These are phyloP conservation scores for Aspergillus ellipticus DNA, from an alignment of 495 filamentous ascomycete species.

Conservation along the genomic window DNA sequence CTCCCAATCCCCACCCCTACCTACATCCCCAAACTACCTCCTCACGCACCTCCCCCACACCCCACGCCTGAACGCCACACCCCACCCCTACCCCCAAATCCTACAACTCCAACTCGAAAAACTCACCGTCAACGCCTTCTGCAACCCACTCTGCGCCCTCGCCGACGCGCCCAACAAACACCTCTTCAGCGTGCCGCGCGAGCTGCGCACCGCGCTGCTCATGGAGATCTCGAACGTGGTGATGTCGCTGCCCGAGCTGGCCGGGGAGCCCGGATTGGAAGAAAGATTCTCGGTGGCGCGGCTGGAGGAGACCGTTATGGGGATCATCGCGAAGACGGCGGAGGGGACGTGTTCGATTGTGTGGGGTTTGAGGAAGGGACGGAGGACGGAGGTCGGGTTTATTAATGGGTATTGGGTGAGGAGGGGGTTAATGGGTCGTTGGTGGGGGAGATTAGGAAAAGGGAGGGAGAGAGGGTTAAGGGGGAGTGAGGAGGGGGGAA, in stretches of 20 bases:
- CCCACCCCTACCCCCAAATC: conserved; percentile 26
- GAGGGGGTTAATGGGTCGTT: conserved; percentile 33
- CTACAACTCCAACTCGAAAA: conserved; percentile 61
- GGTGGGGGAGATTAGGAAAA: conserved; percentile 10
- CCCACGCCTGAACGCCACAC: conserved; percentile 23
- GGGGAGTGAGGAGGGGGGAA: no score
- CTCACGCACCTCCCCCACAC: conserved; percentile 27
- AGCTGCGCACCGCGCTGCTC: conserved; percentile 47
- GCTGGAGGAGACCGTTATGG: conserved; percentile 46
- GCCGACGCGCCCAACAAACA: conserved; percentile 61
- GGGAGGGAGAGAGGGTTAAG: no score
- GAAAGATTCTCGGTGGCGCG: conserved; percentile 43
- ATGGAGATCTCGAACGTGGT: conserved; percentile 52
- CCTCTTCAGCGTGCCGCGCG: conserved; percentile 47
- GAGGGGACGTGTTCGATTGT: conserved; percentile 69
- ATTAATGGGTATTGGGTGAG: conserved; percentile 70
- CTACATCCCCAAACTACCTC: conserved; percentile 18
- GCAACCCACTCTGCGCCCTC: conserved; percentile 70
- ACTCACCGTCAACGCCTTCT: conserved; percentile 64
- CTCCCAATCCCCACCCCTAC: conserved; percentile 11
- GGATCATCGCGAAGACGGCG: conserved; percentile 50
- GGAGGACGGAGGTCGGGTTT: conserved; percentile 67
- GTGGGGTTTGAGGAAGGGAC: conserved; percentile 59
- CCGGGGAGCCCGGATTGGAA: conserved; percentile 41
- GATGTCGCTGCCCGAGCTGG: conserved; percentile 54